Evolutionary conservation across 495 filamentous ascomycete species (phyloP).

Genomic region (Bacidia rubella): DNA sequence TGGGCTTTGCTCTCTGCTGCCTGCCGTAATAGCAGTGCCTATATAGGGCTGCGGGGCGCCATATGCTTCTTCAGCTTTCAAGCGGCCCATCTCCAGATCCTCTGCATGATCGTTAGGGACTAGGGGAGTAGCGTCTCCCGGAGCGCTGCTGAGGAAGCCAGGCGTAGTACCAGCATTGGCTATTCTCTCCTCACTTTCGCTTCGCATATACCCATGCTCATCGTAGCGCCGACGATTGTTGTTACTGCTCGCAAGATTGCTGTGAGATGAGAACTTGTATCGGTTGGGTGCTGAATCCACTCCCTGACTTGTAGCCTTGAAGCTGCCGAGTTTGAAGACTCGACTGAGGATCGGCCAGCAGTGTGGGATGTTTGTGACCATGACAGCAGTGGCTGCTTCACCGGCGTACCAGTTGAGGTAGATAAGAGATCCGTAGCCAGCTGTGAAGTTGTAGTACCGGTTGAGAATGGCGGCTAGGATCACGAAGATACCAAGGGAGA

Average conservation of each 20-base stretch:
- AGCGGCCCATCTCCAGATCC: constrained; percentile 1
- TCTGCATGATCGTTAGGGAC: not conserved
- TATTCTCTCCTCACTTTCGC: constrained; percentile 17
- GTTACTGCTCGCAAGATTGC: not conserved
- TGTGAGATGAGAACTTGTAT: constrained; percentile 1
- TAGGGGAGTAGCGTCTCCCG: not conserved
- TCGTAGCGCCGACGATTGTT: constrained; percentile 4
- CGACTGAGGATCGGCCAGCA: constrained; percentile 45
- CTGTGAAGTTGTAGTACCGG: constrained; percentile 51
- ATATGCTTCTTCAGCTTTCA: not conserved
- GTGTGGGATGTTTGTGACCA: constrained; percentile 51
- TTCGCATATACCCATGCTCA: constrained; percentile 12
- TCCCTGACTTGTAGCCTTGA: constrained; percentile 20
- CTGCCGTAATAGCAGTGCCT: constrained; percentile 1
- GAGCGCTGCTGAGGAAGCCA: not conserved
- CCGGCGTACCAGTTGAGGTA: constrained; percentile 59
- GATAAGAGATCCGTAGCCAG: constrained; percentile 34
- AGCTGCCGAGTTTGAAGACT: constrained; percentile 35
- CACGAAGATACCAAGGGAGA: constrained; percentile 48
- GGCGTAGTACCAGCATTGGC: constrained; percentile 3
- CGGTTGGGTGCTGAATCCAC: not conserved
- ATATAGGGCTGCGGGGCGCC: not conserved
- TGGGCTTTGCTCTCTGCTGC: not conserved
- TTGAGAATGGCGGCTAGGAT: constrained; percentile 49
- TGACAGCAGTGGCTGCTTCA: constrained; percentile 48